These are phyloP conservation scores for Aspergillus heteromorphus DNA, from an alignment of 495 filamentous ascomycete genomes.

Conservation along the genomic window DNA sequence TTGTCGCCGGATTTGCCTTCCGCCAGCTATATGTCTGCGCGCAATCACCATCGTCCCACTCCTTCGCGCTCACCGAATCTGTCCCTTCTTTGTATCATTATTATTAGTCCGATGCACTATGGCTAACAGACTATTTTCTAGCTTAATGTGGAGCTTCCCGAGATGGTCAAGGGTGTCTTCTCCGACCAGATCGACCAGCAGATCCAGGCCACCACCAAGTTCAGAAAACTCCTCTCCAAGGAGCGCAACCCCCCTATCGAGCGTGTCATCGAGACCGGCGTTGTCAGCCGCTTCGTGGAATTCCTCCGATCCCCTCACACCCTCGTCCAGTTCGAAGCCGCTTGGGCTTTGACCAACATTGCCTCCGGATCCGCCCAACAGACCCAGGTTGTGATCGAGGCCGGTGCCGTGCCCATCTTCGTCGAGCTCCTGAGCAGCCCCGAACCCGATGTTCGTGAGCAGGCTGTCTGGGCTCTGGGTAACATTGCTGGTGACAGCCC, in stretches of 20 bases:
- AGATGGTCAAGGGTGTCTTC: slow-evolving; percentile 97
- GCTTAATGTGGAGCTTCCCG: slow-evolving; percentile 95
- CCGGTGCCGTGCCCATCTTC: slow-evolving; percentile 97
- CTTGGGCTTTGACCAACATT: slow-evolving; percentile 99
- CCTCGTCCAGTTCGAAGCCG: slow-evolving; percentile 97
- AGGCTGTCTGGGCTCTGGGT: slow-evolving; percentile 97
- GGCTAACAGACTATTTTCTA: slow-evolving; percentile 46
- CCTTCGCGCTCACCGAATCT: background rate
- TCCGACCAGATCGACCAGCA: slow-evolving; percentile 97
- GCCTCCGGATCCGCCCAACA: slow-evolving; percentile 95
- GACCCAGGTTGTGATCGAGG: slow-evolving; percentile 98
- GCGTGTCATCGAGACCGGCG: slow-evolving; percentile 97
- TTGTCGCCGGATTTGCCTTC: slow-evolving; percentile 27
- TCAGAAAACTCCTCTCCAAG: slow-evolving; percentile 95
- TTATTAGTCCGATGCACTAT: slow-evolving; percentile 1
- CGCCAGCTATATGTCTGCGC: slow-evolving; percentile 7
- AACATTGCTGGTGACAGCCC: slow-evolving; percentile 99
- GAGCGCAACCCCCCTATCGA: slow-evolving; percentile 99
- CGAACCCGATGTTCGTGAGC: slow-evolving; percentile 96
- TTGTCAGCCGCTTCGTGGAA: slow-evolving; percentile 94
- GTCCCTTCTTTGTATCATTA: no score
- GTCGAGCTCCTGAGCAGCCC: slow-evolving; percentile 92
- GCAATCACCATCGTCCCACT: slow-evolving; percentile 8
- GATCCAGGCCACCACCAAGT: slow-evolving; percentile 98
- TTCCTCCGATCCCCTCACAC: slow-evolving; percentile 98